Evolutionary conservation across 768 basidiomycete species (phyloP).

Genomic region (Boletus insuetus): DNA sequence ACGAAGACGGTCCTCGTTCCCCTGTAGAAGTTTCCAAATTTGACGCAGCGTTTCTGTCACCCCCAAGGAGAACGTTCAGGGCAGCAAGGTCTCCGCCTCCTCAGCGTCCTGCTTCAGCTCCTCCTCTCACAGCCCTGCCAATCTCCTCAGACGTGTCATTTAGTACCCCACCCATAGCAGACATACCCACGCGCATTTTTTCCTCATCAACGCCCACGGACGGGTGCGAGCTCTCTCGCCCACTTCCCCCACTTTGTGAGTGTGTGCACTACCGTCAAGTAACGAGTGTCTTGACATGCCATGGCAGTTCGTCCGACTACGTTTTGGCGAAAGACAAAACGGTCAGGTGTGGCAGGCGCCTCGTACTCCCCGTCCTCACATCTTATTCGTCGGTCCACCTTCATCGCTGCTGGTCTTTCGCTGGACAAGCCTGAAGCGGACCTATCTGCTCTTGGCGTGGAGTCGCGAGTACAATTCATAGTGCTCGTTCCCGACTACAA

Average conservation of each 20-base stretch:
- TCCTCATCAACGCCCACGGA: constrained; percentile 12
- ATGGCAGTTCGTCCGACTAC: constrained; percentile 74
- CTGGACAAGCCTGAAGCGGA: constrained; percentile 61
- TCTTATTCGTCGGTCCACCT: constrained; percentile 73
- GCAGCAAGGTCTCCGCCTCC: constrained; percentile 12
- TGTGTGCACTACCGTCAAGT: constrained; percentile 3
- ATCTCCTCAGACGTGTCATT: not conserved
- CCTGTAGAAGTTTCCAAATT: constrained; percentile 20
- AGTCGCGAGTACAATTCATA: constrained; percentile 48
- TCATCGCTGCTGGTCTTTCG: constrained; percentile 71
- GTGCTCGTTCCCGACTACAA: constrained; percentile 38
- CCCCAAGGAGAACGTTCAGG: constrained; percentile 29
- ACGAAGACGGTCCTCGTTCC: constrained; percentile 22
- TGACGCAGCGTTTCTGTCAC: constrained; percentile 24
- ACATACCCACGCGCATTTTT: constrained; percentile 12
- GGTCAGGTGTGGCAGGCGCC: constrained; percentile 67
- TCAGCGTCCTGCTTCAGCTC: constrained; percentile 22
- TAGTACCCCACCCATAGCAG: constrained; percentile 1
- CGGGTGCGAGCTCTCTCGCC: constrained; percentile 47
- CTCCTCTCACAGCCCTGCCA: constrained; percentile 15
- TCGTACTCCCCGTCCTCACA: constrained; percentile 73
- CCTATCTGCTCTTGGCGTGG: constrained; percentile 60
- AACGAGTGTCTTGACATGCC: not conserved
- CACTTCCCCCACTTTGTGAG: constrained; percentile 66
- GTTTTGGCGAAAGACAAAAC: constrained; percentile 73